Base-by-base conservation (phyloP, 345 rosid species). In the Abelmoschus esculentus region DNA sequence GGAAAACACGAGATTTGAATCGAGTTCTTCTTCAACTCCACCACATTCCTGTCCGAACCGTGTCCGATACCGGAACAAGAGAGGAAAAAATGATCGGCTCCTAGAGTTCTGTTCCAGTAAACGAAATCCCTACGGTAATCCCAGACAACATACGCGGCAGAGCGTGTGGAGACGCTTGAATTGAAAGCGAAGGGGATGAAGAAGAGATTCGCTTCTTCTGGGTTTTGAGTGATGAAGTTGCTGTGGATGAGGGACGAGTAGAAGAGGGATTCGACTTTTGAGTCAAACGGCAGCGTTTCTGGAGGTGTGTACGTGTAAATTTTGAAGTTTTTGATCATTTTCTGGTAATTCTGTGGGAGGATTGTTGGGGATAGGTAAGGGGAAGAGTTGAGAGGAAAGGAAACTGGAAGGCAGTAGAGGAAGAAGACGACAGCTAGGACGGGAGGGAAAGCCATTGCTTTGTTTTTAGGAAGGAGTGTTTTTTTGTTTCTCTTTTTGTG, bases 71-170 rank as follows among this genome's bases (percentile, higher is more conserved):
- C 85, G 31, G 73, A 8, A 28, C 84, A 73, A 3, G 85, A 85
- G 71, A 81, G 57, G 50, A 63, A 84, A 62, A 84, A 81, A 50
- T 86, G 91, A 69, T 86, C 91, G 66, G 91, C 83, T 9, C 91
- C 91, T 17, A 86, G 88, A 4, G 88, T 83, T 12, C 91, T 83
- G 71, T 86, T 83, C 91, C 91, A 86, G 83, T 75, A 84, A 13
- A 87, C 83, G 40, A 78, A 75, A 15, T 74, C 72, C 42, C 62
- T 44, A 6, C 82, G 81, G 61, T 82, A 72, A 29, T 61, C 70
- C 5, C 72, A 50, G 32, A 84, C 49, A 2, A 84, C 74, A 9
- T 73, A 77, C n/a, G 83, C 76, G 14, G 75, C 15, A 19, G 83
- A 58, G 44, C 86, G 87, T 17, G 75, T 17, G 66, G 91, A 65